These are phyloP conservation scores for Candida sithepensis DNA, from an alignment of 805 yeast species.

Conservation along the genomic window DNA sequence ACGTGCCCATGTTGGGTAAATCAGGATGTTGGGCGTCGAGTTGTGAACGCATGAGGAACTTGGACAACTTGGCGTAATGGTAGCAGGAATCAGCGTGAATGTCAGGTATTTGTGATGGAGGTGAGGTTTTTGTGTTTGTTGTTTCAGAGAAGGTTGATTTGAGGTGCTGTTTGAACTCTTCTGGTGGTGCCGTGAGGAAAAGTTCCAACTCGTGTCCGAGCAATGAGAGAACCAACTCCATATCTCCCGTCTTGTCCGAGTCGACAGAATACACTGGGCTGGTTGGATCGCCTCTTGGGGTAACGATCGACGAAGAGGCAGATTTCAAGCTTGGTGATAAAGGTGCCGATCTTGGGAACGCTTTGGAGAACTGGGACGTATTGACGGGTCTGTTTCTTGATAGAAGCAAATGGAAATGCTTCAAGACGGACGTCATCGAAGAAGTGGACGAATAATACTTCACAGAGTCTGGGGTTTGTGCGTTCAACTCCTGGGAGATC, in stretches of 20 bases:
- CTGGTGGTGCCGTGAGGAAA: conserved; percentile 58
- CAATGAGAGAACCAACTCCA: conserved; percentile 63
- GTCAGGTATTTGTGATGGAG: too few species aligned
- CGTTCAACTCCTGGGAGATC: conserved; percentile 37
- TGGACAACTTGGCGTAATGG: conserved; percentile 68
- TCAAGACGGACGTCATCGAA: conserved; percentile 73
- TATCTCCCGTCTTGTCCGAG: conserved; percentile 62
- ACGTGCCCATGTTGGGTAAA: conserved; percentile 86
- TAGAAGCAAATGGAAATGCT: conserved; percentile 70
- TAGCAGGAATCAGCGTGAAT: conserved; percentile 34
- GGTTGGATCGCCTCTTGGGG: conserved; percentile 31
- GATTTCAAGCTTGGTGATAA: conserved; percentile 41
- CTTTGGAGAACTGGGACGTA: conserved; percentile 40
- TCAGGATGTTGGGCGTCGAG: conserved; percentile 75
- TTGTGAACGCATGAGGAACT: conserved; percentile 83
- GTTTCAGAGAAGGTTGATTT: conserved; percentile 5
- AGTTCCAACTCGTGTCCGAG: conserved; percentile 81
- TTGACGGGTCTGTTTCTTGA: conserved; percentile 58
- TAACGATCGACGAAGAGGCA: conserved; percentile 58
- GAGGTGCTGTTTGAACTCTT: conserved; percentile 43
- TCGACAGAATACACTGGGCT: conserved; percentile 55
- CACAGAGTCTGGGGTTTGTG: conserved; percentile 7
- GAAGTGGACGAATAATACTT: conserved; percentile 78
- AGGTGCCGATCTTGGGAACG: conserved; percentile 36
- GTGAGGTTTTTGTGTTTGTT: conserved; percentile 3